phyloP scores from a whole-genome alignment of 768 basidiomycete genomes.

The Tylopilus intermedius region DNA sequence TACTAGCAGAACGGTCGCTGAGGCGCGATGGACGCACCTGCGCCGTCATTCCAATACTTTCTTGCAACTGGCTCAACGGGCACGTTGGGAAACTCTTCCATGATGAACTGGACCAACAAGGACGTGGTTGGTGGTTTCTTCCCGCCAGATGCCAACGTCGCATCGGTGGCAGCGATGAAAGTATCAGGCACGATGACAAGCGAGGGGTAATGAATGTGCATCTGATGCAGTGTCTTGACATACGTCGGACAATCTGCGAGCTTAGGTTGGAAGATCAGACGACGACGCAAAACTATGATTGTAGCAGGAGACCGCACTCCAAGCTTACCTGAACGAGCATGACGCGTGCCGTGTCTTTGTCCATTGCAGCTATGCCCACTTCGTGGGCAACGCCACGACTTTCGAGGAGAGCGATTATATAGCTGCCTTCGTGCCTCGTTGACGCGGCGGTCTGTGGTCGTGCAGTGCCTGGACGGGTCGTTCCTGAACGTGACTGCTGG shows the following conservation, averaged over 20 bases:
- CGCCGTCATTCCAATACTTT: slow-evolving; percentile 82
- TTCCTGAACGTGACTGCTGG: slow-evolving; percentile 51
- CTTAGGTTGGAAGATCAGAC: slow-evolving; percentile 33
- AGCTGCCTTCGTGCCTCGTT: slow-evolving; percentile 52
- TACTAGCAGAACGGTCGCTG: neutral
- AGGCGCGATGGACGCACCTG: slow-evolving; percentile 41
- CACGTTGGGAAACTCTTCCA: slow-evolving; percentile 66
- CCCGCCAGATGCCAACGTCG: slow-evolving; percentile 38
- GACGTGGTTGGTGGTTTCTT: slow-evolving; percentile 48
- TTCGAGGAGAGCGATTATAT: slow-evolving; percentile 68
- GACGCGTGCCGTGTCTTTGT: slow-evolving; percentile 70
- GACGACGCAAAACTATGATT: neutral
- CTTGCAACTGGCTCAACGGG: slow-evolving; percentile 68
- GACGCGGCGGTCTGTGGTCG: slow-evolving; percentile 66
- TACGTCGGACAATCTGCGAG: slow-evolving; percentile 85
- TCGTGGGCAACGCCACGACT: slow-evolving; percentile 76
- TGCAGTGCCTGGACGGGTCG: slow-evolving; percentile 32
- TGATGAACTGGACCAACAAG: slow-evolving; percentile 65
- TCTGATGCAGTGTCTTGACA: slow-evolving; percentile 81
- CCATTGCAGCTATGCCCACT: slow-evolving; percentile 83
- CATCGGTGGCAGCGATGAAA: slow-evolving; percentile 58
- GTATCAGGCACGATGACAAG: slow-evolving; percentile 81
- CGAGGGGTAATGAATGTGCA: slow-evolving; percentile 69
- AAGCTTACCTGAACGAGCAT: slow-evolving; percentile 68
- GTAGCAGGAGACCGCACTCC: neutral